Evolutionary conservation across 345 rosid genomes (phyloP).

Genomic region (Lepidium didymum): DNA sequence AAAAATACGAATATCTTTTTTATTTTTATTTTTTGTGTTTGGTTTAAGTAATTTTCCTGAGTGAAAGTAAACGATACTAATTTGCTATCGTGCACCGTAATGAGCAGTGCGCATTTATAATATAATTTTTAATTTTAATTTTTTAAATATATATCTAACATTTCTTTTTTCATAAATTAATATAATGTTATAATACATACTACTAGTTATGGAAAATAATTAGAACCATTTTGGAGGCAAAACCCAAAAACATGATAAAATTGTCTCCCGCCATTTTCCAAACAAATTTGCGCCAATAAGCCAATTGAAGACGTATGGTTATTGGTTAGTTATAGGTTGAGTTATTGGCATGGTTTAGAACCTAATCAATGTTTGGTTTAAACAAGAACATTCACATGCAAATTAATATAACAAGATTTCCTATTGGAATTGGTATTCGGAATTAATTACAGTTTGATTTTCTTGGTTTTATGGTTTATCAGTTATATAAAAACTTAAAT

Average conservation of each 20-base stretch:
- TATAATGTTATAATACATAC: not conserved
- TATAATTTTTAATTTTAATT: not conserved
- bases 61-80: conserved; percentile 30
- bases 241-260: conserved; percentile 4
- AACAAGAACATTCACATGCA: no score
- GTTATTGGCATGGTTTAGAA: no score
- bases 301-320: not conserved
- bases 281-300: not conserved
- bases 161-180: not conserved
- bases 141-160: not conserved
- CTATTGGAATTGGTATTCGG: no score
- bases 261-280: conserved; percentile 15
- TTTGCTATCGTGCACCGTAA: conserved; percentile 30
- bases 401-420: no score
- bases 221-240: conserved; percentile 2
- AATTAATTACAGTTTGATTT: no score
- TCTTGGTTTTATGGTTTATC: no score
- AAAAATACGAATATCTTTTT: not conserved
- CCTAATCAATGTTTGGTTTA: no score
- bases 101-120: conserved; percentile 16
- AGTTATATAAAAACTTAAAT: no score
- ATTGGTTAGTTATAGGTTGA: no score
- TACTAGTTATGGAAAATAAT: not conserved
- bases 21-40: not conserved
- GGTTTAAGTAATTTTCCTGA: conserved; percentile 15